Percentiles rank a stretch among this genome's conserved stretches.
Evolutionary conservation across 495 filamentous ascomycete species (phyloP).

Genomic region (Cercophora scortea): DNA sequence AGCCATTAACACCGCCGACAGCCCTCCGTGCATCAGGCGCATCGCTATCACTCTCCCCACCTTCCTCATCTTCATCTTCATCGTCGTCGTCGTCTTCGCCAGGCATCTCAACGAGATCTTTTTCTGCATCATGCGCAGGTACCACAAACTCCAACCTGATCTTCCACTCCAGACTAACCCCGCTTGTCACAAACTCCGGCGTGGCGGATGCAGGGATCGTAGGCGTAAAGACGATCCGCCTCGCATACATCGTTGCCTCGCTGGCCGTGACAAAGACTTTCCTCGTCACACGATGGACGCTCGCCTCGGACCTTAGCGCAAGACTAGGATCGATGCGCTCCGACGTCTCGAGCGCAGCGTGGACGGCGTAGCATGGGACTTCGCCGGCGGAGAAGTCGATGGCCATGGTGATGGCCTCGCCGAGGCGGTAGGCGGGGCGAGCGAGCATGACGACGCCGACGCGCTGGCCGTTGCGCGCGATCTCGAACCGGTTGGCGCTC

Average conservation of each 20-base stretch:
- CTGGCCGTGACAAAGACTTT: slow-evolving; percentile 66
- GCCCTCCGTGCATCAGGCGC: too few species aligned
- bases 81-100: slow-evolving; percentile 6
- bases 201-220: slow-evolving; percentile 74
- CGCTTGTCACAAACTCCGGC: slow-evolving; percentile 83
- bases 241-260: slow-evolving; percentile 73
- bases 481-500: slow-evolving; percentile 84
- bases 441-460: slow-evolving; percentile 84
- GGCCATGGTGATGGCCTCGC: slow-evolving; percentile 73
- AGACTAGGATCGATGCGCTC: slow-evolving; percentile 72
- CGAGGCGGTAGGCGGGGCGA: slow-evolving; percentile 84
- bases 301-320: slow-evolving; percentile 75
- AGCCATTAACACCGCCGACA: neutral
- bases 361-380: slow-evolving; percentile 71
- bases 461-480: slow-evolving; percentile 75
- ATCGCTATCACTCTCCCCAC: neutral
- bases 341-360: slow-evolving; percentile 66
- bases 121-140: slow-evolving; percentile 22
- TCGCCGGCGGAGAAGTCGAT: slow-evolving; percentile 72
- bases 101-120: neutral
- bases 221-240: slow-evolving; percentile 68
- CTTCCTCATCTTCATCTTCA: slow-evolving; percentile 4
- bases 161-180: slow-evolving; percentile 78
- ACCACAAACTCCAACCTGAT: slow-evolving; percentile 82
- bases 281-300: slow-evolving; percentile 77